Base-by-base conservation (phyloP, 1,284 basidiomycete species). In the Stygiomarasmius scandens region DNA sequence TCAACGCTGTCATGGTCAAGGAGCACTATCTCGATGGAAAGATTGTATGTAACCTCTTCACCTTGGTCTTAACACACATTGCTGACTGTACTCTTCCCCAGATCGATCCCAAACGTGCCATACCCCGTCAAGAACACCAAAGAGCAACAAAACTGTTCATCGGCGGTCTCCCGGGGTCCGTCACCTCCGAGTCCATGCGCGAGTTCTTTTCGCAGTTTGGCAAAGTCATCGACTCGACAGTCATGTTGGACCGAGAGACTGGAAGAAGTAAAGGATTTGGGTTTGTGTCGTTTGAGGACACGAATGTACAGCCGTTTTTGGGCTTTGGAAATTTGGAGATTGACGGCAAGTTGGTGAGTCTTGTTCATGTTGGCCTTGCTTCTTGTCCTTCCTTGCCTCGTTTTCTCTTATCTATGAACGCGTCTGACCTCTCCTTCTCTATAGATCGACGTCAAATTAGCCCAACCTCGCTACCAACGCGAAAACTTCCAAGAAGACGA, bases 51-150 rank as follows among this genome's bases (percentile, higher is more conserved):
- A 59, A 54, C 55, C 20, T 41, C 59, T 51, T 44, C n/a, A 20
- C 24, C 19, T 19, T 43, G 19, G 34, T 58, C 32, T 41, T 56
- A 32, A 49, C 55, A n/a, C 3, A 27, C 25, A 45, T 51, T 46
- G 23, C 14, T 50, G 14, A 23, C 27, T 55, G 46, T 60, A 29
- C 24, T 41, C 52, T 16, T 62, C 55, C 36, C 45, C 72, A 98
- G 96, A 99, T 99, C 71, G 97, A 99, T 69, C 97, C 97, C 11
- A 99, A 99, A 77, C 89, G 96, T 58, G 97, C 97, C 4, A 98
- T 99, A 64, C 97, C 97, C 14, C 85, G 96, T 64, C 91, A 94
- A 69, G 95, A 97, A 64, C 93, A 96, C 67, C 92, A 95, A 67
- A 84, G 92, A 19, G 93, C 93, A 0, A 93, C 92, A 49, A 95